A percentile compares a stretch with the other conserved stretches of the same genome.
Evolutionary conservation across 2,329 filamentous ascomycete species (phyloP).

Genomic region (Aureobasidium sp.): DNA sequence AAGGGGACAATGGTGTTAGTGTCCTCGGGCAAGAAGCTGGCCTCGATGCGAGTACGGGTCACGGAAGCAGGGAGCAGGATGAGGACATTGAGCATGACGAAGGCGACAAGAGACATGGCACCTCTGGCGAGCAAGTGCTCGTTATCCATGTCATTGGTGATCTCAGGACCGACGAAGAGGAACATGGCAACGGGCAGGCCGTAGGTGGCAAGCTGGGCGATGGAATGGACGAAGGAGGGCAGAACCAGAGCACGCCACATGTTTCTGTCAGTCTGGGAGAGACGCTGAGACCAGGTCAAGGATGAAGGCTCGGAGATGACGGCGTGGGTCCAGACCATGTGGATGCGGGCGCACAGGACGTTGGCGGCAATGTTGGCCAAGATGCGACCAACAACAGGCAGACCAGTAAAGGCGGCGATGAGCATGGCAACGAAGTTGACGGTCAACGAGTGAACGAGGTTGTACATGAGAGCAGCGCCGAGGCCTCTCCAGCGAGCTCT

Average conservation of each 20-base stretch:
- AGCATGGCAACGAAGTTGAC: constrained; percentile 36
- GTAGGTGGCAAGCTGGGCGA: constrained; percentile 46
- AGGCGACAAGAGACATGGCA: constrained; percentile 26
- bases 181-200: constrained; percentile 28
- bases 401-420: constrained; percentile 35
- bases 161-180: constrained; percentile 17
- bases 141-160: constrained; percentile 20
- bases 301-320: constrained; percentile 64
- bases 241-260: constrained; percentile 16
- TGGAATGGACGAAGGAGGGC: constrained; percentile 46
- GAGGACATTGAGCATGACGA: constrained; percentile 46
- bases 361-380: constrained; percentile 47
- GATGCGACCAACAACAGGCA: constrained; percentile 32
- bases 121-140: constrained; percentile 27
- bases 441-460: constrained; percentile 24
- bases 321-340: constrained; percentile 76
- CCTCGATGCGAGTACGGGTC: constrained; percentile 73
- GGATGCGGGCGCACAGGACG: constrained; percentile 57
- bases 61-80: constrained; percentile 72
- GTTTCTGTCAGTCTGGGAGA: constrained; percentile 39
- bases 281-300: constrained; percentile 56
- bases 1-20: constrained; percentile 82
- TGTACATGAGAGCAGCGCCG: constrained; percentile 28
- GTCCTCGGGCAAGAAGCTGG: constrained; percentile 73
- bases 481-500: constrained; percentile 29